Percentiles rank a stretch among this genome's conserved stretches.
These are phyloP conservation scores for Acanthamoeba healyi DNA, from an alignment of 208 protist genomes.

Conservation along the genomic window DNA sequence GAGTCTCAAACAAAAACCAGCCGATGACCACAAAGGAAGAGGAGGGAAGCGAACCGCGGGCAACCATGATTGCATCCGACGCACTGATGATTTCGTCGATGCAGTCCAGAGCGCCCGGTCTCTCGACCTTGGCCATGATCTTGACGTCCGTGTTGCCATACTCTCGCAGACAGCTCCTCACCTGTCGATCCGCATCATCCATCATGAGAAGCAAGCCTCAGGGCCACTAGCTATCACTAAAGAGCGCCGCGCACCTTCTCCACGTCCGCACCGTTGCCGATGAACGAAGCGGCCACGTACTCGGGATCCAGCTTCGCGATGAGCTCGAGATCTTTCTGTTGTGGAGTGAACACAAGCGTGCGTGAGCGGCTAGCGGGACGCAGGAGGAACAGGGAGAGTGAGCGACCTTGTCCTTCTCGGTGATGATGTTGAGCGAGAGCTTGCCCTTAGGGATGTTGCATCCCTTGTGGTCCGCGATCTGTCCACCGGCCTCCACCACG, in stretches of 20 bases:
- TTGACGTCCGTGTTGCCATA: constrained; percentile 90
- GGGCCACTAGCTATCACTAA: background rate
- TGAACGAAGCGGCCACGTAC: constrained; percentile 73
- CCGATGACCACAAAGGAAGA: too few species aligned
- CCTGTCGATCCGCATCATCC: constrained; percentile 27
- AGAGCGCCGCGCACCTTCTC: constrained; percentile 18
- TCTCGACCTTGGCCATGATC: constrained; percentile 99
- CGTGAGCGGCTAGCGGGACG: too few species aligned
- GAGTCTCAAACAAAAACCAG: too few species aligned
- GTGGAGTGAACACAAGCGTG: background rate
- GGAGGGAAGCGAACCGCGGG: constrained; percentile 93
- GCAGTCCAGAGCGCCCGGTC: constrained; percentile 97
- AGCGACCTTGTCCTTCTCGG: constrained; percentile 68
- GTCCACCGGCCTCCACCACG: constrained; percentile 69
- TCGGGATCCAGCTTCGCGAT: constrained; percentile 63
- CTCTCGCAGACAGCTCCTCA: constrained; percentile 32
- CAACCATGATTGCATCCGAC: constrained; percentile 99
- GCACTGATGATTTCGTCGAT: constrained; percentile 98
- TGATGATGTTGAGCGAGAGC: constrained; percentile 74
- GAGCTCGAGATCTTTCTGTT: constrained; percentile 49
- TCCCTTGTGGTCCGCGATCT: constrained; percentile 75
- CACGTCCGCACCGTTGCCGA: constrained; percentile 49
- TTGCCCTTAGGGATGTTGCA: constrained; percentile 77
- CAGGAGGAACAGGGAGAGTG: background rate
- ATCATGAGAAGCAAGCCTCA: background rate